Conservation (phyloP, 805 yeast species). For the Candida anglica region DNA sequence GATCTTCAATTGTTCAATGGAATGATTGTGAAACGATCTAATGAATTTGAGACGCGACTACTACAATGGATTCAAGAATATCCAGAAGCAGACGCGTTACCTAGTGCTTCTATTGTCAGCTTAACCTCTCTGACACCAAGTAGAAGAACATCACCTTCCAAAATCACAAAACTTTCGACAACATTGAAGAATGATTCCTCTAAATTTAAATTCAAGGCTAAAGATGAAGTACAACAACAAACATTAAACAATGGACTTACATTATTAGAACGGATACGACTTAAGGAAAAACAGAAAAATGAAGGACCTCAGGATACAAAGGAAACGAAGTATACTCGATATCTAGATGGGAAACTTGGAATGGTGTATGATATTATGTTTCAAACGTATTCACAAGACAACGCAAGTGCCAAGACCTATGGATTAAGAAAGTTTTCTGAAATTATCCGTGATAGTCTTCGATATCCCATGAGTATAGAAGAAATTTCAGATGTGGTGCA, state of each 20-base stretch:
- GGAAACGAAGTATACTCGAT: conserved; percentile 15
- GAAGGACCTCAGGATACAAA: conserved; percentile 14
- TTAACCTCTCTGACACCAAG: no score
- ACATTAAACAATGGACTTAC: conserved; percentile 23
- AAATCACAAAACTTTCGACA: conserved; percentile 9
- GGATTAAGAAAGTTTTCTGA: conserved; percentile 22
- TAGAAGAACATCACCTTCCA: conserved; percentile 7
- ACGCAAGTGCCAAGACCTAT: conserved; percentile 10
- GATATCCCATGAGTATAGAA: conserved; percentile 22
- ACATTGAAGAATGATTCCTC: conserved; percentile 29
- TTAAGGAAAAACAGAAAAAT: conserved; percentile 26
- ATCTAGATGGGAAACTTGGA: conserved; percentile 23
- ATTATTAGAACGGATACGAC: conserved; percentile 32
- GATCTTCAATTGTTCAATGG: conserved; percentile 10
- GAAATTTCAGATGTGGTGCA: conserved; percentile 27
- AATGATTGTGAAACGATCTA: conserved; percentile 6
- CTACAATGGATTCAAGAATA: conserved; percentile 3
- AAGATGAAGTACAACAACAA: conserved; percentile 12
- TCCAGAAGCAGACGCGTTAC: conserved; percentile 1
- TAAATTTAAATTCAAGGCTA: conserved; percentile 33
- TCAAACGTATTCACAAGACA: conserved; percentile 15
- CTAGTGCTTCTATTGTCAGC: neutral
- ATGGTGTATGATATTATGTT: conserved; percentile 31
- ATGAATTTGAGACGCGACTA: neutral
- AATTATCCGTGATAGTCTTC: conserved; percentile 29